Conservation (phyloP, 1,139 yeast genomes). For the Protomyces lactucae-debilis region DNA sequence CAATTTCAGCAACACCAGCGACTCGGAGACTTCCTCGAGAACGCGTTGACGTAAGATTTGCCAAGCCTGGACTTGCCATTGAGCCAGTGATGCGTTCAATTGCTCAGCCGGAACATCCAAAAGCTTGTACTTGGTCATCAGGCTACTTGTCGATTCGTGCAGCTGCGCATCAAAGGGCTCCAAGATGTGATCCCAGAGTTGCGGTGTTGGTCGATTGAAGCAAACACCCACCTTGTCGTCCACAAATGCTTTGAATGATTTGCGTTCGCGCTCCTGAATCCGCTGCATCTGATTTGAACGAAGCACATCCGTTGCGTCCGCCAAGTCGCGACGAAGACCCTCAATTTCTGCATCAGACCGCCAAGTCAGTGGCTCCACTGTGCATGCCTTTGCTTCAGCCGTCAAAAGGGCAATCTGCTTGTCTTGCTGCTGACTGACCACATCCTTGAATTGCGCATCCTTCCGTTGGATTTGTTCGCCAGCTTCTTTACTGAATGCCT, state of each 20-base stretch:
- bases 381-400: conserved; percentile 35
- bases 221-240: conserved; percentile 31
- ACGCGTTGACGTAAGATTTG: conserved; percentile 53
- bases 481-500: conserved; percentile 34
- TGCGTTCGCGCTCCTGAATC: conserved; percentile 39
- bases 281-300: conserved; percentile 47
- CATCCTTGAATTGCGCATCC: conserved; percentile 34
- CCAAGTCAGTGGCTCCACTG: conserved; percentile 36
- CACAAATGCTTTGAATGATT: conserved; percentile 35
- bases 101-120: conserved; percentile 32
- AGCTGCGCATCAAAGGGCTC: conserved; percentile 45
- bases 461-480: conserved; percentile 34
- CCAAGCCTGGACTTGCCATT: conserved; percentile 53
- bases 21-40: conserved; percentile 48
- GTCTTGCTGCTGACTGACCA: conserved; percentile 37
- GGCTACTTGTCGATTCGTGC: conserved; percentile 39
- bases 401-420: conserved; percentile 36
- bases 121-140: conserved; percentile 3
- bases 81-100: background rate
- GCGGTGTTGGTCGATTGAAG: conserved; percentile 45
- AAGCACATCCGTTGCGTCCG: conserved; percentile 41
- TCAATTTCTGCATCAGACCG: conserved; percentile 37
- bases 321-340: conserved; percentile 37
- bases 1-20: conserved; percentile 39
- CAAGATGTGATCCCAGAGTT: conserved; percentile 61